Base-by-base conservation (phyloP, 78 protist genomes). In the Polysphondylium violaceum region DNA sequence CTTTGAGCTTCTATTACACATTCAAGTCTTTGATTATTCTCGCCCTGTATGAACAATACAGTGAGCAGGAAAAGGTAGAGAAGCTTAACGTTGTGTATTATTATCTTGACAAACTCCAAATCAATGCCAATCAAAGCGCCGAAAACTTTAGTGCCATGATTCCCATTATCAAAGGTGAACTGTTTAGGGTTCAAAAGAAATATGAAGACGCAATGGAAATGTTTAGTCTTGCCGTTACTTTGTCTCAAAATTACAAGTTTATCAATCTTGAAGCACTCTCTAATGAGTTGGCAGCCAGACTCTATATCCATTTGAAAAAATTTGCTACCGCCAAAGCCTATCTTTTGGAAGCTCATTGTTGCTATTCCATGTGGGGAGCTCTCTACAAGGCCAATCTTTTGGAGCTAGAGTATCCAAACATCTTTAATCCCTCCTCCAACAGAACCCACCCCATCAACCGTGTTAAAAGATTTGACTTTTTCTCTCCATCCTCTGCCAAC, bases 291-390 rank as follows among this genome's bases (percentile, higher is more conserved):
- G 75, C 88, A 11, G 58, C 58, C 0, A 61, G 88, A 51, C 61
- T 78, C 76, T 78, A 78, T 65, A 33, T 61, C 6, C 43, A 44
- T 23, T 21, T 78, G 6, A 61, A 61, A 17, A 78, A 78, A 51
- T 56, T 51, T 44, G 88, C 88, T 0, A 75, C 64, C 17, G 75
- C 88, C 19, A 25, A 44, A 16, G 88, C 88, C 11, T 78, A 64
- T 25, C 36, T 78, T 4, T 19, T 78, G 5, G 88, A 78, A 36
- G 72, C 88, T 3, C 88, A 78, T 12, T 29, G 14, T 1, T 78
- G 88, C 50, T 78, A 78, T 78, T 43, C 41, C 29, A 64, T 36
- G 41, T 78, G 88, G 88, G 75, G 88, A 36, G 88, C 88, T 1
- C 33, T 27, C 11, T 19, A 40, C 25, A 78, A 78, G 27, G 27